These are phyloP conservation scores for Epichloe sibirici DNA, from an alignment of 2,329 filamentous ascomycete species.

Conservation along the genomic window DNA sequence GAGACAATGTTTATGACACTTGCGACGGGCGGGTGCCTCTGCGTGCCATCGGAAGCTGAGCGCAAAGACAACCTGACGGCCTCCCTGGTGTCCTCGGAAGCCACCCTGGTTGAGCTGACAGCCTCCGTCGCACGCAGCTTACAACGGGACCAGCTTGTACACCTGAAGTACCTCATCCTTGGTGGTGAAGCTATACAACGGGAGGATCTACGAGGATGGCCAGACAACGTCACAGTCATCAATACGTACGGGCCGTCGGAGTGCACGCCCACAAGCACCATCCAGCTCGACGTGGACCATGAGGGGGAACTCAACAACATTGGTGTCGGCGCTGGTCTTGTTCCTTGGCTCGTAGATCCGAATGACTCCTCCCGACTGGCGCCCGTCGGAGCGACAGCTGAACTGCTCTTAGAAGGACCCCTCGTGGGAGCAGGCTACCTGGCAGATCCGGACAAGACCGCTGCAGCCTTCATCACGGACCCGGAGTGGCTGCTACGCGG, in stretches of 20 bases:
- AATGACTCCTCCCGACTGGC: constrained; percentile 14
- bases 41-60: background rate
- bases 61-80: background rate
- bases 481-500: constrained; percentile 22
- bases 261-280: constrained; percentile 5
- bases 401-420: constrained; percentile 24
- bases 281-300: background rate
- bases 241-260: constrained; percentile 14
- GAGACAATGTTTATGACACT: constrained; percentile 1
- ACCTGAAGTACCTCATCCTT: constrained; percentile 1
- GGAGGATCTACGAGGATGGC: constrained; percentile 1
- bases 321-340: background rate
- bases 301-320: background rate
- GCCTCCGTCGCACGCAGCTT: no score
- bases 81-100: no score
- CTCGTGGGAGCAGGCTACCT: constrained; percentile 37
- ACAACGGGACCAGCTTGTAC: no score
- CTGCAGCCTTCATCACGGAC: constrained; percentile 30
- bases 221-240: constrained; percentile 5
- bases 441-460: constrained; percentile 31
- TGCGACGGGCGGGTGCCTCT: constrained; percentile 3
- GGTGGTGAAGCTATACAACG: constrained; percentile 8
- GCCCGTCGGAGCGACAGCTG: constrained; percentile 18
- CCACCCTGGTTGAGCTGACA: no score
- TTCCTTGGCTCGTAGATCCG: constrained; percentile 18